These are phyloP conservation scores for Colletotrichum orchidophilum DNA, from an alignment of 2,329 filamentous ascomycete genomes.

Conservation along the genomic window DNA sequence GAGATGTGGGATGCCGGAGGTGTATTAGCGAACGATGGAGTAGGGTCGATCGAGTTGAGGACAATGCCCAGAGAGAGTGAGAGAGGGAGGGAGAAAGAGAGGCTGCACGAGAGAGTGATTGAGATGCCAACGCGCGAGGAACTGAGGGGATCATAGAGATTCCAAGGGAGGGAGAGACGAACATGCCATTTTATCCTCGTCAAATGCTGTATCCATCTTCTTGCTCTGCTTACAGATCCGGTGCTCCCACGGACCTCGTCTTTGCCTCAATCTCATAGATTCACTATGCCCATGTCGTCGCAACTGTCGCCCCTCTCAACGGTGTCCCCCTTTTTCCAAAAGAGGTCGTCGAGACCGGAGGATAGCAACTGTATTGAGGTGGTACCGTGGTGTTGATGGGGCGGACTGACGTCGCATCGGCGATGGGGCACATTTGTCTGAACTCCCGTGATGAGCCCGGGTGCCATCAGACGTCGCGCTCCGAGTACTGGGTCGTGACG, in stretches of 20 bases:
- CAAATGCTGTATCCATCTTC: neutral
- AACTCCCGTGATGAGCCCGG: conserved; percentile 7
- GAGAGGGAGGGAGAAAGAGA: neutral
- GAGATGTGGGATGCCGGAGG: conserved; percentile 4
- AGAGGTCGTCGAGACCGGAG: neutral
- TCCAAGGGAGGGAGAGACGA: neutral
- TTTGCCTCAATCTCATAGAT: neutral
- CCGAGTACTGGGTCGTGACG: conserved; percentile 5
- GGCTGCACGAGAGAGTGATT: neutral
- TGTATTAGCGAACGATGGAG: conserved; percentile 1
- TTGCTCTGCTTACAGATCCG: neutral
- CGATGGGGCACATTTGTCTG: neutral
- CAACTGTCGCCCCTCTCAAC: neutral
- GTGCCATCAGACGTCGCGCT: conserved; percentile 19
- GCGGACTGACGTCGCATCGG: neutral
- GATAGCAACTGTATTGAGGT: neutral
- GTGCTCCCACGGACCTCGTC: conserved; percentile 1
- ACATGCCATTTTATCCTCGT: conserved; percentile 14
- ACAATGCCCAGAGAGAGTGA: neutral
- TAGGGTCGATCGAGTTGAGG: neutral
- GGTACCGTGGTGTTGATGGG: neutral
- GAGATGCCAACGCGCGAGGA: conserved; percentile 2
- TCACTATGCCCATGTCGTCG: neutral
- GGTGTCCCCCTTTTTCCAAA: conserved; percentile 7
- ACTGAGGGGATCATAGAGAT: neutral